phyloP scores from a whole-genome alignment of 495 filamentous ascomycete genomes.

The Podospora comata region DNA sequence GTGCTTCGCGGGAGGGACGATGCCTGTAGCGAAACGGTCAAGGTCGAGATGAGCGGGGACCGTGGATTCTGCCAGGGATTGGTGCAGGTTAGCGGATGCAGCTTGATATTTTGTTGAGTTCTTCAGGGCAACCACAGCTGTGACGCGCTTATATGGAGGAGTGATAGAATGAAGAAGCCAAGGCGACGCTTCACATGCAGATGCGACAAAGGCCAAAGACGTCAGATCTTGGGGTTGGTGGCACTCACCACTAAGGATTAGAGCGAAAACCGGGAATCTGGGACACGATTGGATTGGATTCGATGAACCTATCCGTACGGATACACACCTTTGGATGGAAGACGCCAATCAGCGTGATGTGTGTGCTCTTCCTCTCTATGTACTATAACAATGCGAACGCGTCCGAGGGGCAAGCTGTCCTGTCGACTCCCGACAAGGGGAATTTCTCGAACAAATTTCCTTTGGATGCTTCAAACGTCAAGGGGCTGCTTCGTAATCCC shows the following conservation, averaged over 20 bases:
- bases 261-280: background rate
- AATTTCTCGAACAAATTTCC: conserved; percentile 7
- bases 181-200: background rate
- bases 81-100: background rate
- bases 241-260: background rate
- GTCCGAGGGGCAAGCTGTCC: conserved; percentile 6
- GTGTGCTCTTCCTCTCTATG: background rate
- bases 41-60: background rate
- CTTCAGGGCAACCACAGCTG: background rate
- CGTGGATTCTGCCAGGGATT: background rate
- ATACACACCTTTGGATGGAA: background rate
- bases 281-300: background rate
- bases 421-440: background rate
- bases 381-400: background rate
- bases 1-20: background rate
- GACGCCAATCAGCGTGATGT: background rate
- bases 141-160: background rate
- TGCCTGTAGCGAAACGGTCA: background rate
- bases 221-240: background rate
- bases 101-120: background rate
- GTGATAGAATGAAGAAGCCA: background rate
- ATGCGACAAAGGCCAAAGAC: background rate
- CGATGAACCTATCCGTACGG: too few species aligned
- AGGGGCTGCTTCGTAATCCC: background rate
- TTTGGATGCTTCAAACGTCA: background rate